A percentile compares a stretch with the other conserved stretches of the same genome.
Conservation (phyloP, 176 grass and related monocot species). For the Thinopyrum elongatum region DNA sequence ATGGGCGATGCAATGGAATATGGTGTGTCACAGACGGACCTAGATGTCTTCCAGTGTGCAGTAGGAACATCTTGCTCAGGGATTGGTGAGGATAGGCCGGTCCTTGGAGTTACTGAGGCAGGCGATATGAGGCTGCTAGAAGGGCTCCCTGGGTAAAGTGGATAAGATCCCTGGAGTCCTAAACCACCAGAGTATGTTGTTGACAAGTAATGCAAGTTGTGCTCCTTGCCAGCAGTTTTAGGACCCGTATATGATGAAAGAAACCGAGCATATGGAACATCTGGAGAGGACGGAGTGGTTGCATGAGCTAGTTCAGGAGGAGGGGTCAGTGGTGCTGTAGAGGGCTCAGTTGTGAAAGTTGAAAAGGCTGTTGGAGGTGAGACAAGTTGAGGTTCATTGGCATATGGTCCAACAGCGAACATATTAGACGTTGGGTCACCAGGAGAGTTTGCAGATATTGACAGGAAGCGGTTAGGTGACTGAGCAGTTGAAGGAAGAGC, state of each 20-base stretch:
- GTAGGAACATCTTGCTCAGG: slow-evolving; percentile 68
- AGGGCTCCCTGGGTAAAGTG: slow-evolving; percentile 76
- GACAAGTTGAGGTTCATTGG: slow-evolving; percentile 84
- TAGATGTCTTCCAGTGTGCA: slow-evolving; percentile 60
- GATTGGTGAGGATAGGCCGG: slow-evolving; percentile 77
- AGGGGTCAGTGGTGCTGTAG: slow-evolving; percentile 84
- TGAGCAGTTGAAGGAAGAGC: slow-evolving; percentile 75
- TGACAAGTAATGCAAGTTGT: slow-evolving; percentile 53
- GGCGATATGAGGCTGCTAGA: slow-evolving; percentile 92
- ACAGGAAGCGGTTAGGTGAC: slow-evolving; percentile 74
- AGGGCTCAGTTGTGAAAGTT: slow-evolving; percentile 88
- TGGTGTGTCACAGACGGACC: slow-evolving; percentile 75
- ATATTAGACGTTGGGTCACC: slow-evolving; percentile 71
- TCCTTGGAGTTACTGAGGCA: slow-evolving; percentile 82
- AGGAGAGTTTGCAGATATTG: slow-evolving; percentile 71
- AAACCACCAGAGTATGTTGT: slow-evolving; percentile 58
- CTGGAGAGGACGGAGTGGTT: slow-evolving; percentile 83
- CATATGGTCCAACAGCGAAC: slow-evolving; percentile 79
- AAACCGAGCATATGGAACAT: slow-evolving; percentile 86
- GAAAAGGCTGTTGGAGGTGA: slow-evolving; percentile 80
- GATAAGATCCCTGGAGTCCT: slow-evolving; percentile 65
- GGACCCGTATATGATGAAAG: slow-evolving; percentile 65
- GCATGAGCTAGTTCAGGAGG: slow-evolving; percentile 82
- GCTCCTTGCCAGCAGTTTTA: slow-evolving; percentile 63
- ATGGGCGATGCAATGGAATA: slow-evolving; percentile 63